Base-by-base conservation (phyloP, 2,329 filamentous ascomycete genomes). In the Lizonia empirigonia region DNA sequence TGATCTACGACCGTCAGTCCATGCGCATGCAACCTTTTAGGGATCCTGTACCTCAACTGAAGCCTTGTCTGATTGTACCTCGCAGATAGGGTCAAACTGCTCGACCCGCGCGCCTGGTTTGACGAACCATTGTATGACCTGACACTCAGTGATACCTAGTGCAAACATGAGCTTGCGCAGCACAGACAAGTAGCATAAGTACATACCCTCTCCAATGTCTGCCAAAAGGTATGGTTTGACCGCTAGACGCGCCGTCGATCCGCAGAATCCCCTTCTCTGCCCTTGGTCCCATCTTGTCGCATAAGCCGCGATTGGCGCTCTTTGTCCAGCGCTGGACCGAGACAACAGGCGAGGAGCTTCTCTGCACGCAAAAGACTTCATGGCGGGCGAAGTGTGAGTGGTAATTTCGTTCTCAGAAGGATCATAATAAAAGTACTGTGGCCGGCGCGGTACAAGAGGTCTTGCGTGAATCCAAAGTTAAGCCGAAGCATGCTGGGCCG, bases 71-170 rank as follows among this genome's bases (percentile, higher is more conserved):
- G 92, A 97, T 74, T 97, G 94, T 35, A 99, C 95, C 77, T 99
- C 94, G 77, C 94, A 99, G 37, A 99, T 82, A 53, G 93, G 94
- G 64, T 95, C 94, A 82, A 96, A 99, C 78, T 99, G 93, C 78
- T 99, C 92, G 64, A 99, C 92, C 50, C 89, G 87, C 27, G 94
- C 94, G 51, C 92, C 93, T 40, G 95, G 91, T 76, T 97, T 89
- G 60, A 99, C 93, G 73, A 97, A 99, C 94, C 94, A 99, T 79
- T 99, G 94, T 67, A 97, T 97, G 68, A 99, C 90, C 76, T 99
- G 94, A 70, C 94, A 96, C 77, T 99, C 94, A 71, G 94, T 92
- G 68, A 97, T 99, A 47, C 94, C 94, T 94, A 13, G 45, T 45
- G 63, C 44, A 37, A 51, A 29, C 62, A 59, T 46, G 15, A 48